Evolutionary conservation across 1,284 basidiomycete genomes (phyloP), one percentile per base, ranked within the genome.

Genomic region (Ganoderma lucidum): DNA sequence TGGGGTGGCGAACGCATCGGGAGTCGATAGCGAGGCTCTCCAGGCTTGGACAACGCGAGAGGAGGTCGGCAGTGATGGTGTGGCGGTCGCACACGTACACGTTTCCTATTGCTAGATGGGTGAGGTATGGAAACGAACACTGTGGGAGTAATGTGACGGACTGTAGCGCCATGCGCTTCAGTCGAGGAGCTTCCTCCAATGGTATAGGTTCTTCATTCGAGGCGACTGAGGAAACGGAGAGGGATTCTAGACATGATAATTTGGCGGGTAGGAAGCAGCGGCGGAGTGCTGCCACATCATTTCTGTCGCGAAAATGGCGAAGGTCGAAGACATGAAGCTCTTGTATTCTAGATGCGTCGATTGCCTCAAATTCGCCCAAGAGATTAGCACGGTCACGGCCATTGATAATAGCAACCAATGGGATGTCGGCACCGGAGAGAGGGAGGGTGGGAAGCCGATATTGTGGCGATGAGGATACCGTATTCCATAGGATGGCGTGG

Each of bases 1-100:
- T 39, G n/a, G 28, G 3, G n/a, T n/a, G 35, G 8, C 35, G 3
- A 3, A 15, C 32, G 14, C 19, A 15, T 3, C 19, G 35, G 56
- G n/a, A 39, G 17, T 39, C 12, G n/a, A 59, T 59, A 14, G 35
- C 56, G 8, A 59, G 56, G 56, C 56, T 59, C 56, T 59, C 56
- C 9, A 59, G 56, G 35, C 23, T 39, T 39, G 56, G 56, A 23
- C 56, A 59, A n/a, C 56, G 56, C 56, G 56, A 59, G 32, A 59
- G 56, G n/a, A 59, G 19, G n/a, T 59, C 32, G n/a, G 56, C 56
- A 32, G 35, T 59, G 6, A 35, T 19, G 17, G 4, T 15, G 19
- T 39, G 56, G 19, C 10, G 32, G 14, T 39, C 9, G 12, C 35
- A 35, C 32, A 23, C 3, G 32, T 39, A 39, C 10, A 59, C n/a